Percentiles rank a stretch among this genome's conserved stretches.
Conservation (phyloP, 73 alveolate genomes). For the Paramecium primaurelia region DNA sequence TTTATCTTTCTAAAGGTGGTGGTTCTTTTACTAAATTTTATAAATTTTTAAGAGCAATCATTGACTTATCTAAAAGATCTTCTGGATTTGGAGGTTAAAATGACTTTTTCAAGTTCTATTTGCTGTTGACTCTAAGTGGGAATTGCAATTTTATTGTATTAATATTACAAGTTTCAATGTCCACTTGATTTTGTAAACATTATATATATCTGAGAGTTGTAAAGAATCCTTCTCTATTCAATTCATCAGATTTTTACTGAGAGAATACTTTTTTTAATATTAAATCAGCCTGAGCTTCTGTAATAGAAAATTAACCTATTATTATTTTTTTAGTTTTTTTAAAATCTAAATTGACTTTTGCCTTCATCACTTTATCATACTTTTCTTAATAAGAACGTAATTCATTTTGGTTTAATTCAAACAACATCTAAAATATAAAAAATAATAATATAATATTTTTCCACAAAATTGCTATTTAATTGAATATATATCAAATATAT, state of each 20-base stretch:
- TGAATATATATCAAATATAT: no score
- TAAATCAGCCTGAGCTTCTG: not conserved
- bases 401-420: not conserved
- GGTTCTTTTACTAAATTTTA: not conserved
- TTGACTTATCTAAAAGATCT: not conserved
- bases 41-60: not conserved
- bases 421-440: not conserved
- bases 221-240: not conserved
- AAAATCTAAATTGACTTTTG: not conserved
- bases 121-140: not conserved
- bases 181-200: not conserved
- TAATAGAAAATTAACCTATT: not conserved
- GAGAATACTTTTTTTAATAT: not conserved
- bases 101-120: not conserved
- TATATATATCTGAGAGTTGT: not conserved
- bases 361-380: not conserved
- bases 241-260: not conserved
- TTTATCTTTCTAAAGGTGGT: not conserved
- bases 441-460: not conserved
- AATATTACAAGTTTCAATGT: not conserved
- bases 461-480: not conserved
- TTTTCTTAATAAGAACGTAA: not conserved
- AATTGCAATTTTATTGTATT: not conserved
- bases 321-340: not conserved
- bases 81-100: not conserved